Percentiles rank a stretch among this genome's conserved stretches.
Conservation (phyloP, 1,284 basidiomycete genomes). For the Melampsora larici-populina region DNA sequence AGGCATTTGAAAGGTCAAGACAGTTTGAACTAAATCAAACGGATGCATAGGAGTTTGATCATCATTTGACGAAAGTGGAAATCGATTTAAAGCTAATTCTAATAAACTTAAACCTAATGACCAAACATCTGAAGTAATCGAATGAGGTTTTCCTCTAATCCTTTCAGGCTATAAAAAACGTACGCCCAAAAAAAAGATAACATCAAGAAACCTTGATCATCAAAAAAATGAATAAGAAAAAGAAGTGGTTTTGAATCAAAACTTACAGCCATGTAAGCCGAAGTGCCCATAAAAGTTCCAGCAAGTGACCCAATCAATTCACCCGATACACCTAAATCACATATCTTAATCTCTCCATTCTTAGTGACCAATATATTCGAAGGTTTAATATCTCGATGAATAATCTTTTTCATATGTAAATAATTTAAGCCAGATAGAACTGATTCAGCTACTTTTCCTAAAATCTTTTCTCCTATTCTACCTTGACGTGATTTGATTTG, state of each 20-base stretch:
- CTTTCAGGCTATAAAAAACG: constrained; percentile 71
- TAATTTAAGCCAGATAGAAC: constrained; percentile 85
- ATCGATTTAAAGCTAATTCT: constrained; percentile 88
- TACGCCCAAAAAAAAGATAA: not conserved
- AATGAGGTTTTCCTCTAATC: constrained; percentile 81
- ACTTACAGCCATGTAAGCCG: constrained; percentile 95
- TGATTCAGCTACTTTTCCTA: constrained; percentile 85
- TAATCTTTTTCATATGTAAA: constrained; percentile 82
- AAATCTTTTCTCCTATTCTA: constrained; percentile 83
- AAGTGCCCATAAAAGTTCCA: constrained; percentile 93
- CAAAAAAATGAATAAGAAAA: constrained; percentile 10
- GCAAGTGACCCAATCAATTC: constrained; percentile 87
- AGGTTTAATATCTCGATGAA: constrained; percentile 91
- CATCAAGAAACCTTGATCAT: not conserved
- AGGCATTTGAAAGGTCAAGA: constrained; percentile 78
- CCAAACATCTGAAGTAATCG: constrained; percentile 97
- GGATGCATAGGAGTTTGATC: constrained; percentile 63
- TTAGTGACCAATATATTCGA: constrained; percentile 86
- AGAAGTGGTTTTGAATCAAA: constrained; percentile 29
- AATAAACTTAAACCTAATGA: constrained; percentile 88
- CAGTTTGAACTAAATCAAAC: constrained; percentile 89
- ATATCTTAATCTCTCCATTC: constrained; percentile 82
- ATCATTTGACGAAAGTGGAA: constrained; percentile 79
- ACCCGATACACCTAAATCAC: constrained; percentile 95
- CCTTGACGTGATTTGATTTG: constrained; percentile 73